These are phyloP conservation scores for Acorus gramineus DNA, from an alignment of 106 monocot genomes.

Conservation along the genomic window DNA sequence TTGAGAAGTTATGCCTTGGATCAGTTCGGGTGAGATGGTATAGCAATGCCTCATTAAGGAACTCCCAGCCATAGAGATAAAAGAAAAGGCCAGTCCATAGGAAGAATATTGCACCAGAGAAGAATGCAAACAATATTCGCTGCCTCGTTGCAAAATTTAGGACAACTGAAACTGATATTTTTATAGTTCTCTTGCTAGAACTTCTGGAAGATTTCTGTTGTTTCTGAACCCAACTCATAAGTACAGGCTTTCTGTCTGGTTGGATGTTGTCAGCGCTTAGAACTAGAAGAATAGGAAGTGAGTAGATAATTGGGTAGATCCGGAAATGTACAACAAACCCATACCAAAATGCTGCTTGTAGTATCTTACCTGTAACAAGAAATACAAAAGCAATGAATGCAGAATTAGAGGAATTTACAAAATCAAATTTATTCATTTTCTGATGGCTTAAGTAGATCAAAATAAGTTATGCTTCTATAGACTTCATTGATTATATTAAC, in stretches of 20 bases:
- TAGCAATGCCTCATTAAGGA: conserved; percentile 81
- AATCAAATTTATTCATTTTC: too few species aligned
- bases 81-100: conserved; percentile 55
- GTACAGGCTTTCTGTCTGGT: conserved; percentile 15
- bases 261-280: conserved; percentile 19
- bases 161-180: conserved; percentile 12
- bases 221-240: conserved; percentile 27
- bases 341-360: conserved; percentile 91
- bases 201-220: neutral
- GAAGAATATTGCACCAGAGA: conserved; percentile 68
- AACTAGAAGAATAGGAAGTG: conserved; percentile 59
- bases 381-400: conserved; percentile 1
- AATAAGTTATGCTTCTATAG: too few species aligned
- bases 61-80: conserved; percentile 85
- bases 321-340: conserved; percentile 92
- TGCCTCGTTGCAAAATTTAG: conserved; percentile 37
- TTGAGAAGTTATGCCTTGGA: conserved; percentile 94
- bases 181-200: neutral
- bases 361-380: conserved; percentile 38
- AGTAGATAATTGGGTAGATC: conserved; percentile 90
- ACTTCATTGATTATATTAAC: too few species aligned
- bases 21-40: conserved; percentile 95
- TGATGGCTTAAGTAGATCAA: too few species aligned
- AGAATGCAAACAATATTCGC: conserved; percentile 54
- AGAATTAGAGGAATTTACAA: too few species aligned